Evolutionary conservation across 768 basidiomycete genomes (phyloP).

Genomic region (Kwoniella mangroviensis): DNA sequence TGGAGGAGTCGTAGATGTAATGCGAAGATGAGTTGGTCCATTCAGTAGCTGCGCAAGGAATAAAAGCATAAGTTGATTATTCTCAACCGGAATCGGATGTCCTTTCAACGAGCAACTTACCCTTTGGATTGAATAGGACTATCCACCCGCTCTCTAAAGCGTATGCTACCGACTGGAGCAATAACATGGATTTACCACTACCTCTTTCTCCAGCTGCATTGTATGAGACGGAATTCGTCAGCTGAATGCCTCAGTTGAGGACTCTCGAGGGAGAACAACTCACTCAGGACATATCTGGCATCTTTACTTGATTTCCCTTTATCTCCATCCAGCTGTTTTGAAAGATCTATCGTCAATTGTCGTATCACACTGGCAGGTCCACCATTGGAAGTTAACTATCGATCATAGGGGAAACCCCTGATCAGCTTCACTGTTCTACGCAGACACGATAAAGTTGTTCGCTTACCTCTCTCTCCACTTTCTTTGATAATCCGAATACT

Average conservation of each 20-base stretch:
- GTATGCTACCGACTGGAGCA: conserved; percentile 77
- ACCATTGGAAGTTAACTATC: conserved; percentile 64
- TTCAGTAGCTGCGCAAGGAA: conserved; percentile 59
- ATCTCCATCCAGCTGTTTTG: conserved; percentile 65
- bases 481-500: conserved; percentile 74
- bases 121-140: conserved; percentile 81
- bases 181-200: conserved; percentile 77
- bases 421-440: conserved; percentile 61
- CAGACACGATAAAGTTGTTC: background rate
- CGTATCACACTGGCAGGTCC: conserved; percentile 74
- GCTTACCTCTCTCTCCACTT: conserved; percentile 72
- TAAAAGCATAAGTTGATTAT: background rate
- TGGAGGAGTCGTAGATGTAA: conserved; percentile 74
- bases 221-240: conserved; percentile 21
- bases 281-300: conserved; percentile 70
- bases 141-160: conserved; percentile 72
- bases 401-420: conserved; percentile 43
- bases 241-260: conserved; percentile 10
- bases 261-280: conserved; percentile 48
- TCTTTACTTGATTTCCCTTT: conserved; percentile 60
- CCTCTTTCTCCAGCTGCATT: conserved; percentile 72
- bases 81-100: no score
- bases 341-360: conserved; percentile 66
- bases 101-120: conserved; percentile 58
- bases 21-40: conserved; percentile 76